phyloP scores from a whole-genome alignment of 305 asterid species.

The Caryopteris hybrid region DNA sequence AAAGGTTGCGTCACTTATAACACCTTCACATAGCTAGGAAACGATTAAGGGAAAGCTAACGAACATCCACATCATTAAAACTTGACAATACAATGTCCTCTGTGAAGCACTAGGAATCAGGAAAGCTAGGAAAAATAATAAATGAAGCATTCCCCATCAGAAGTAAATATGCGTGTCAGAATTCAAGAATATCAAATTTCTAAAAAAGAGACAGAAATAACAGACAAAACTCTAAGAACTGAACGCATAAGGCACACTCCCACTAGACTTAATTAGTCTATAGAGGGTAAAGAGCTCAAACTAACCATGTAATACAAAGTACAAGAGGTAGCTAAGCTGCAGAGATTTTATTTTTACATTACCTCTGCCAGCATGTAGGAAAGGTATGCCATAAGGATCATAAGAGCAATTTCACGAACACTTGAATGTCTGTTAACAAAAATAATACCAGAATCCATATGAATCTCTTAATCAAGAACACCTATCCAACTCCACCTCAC shows the following conservation, averaged over 20 bases:
- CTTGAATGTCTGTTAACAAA: slow-evolving; percentile 70
- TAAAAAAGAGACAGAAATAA: not conserved
- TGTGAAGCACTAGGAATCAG: not conserved
- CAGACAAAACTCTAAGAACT: not conserved
- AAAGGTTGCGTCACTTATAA: not conserved
- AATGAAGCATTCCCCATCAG: not conserved
- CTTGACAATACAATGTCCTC: not conserved
- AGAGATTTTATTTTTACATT: slow-evolving; percentile 16
- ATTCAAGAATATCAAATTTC: not conserved
- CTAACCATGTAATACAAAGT: not conserved
- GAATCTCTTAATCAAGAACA: slow-evolving; percentile 2
- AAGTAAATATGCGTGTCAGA: slow-evolving; percentile 2
- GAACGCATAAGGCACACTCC: not conserved
- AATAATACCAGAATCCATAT: slow-evolving; percentile 16
- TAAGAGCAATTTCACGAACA: slow-evolving; percentile 84
- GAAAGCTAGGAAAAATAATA: not conserved
- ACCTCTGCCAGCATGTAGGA: slow-evolving; percentile 99
- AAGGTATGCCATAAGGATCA: slow-evolving; percentile 89
- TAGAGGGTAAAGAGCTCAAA: not conserved
- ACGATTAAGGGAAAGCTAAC: not conserved
- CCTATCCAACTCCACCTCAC: slow-evolving; percentile 2
- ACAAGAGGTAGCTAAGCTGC: not conserved
- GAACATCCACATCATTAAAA: not conserved
- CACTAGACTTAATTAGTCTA: not conserved
- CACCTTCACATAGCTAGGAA: not conserved